Evolutionary conservation across 441 rosid species (phyloP).

Genomic region (Aquilaria agallochum): DNA sequence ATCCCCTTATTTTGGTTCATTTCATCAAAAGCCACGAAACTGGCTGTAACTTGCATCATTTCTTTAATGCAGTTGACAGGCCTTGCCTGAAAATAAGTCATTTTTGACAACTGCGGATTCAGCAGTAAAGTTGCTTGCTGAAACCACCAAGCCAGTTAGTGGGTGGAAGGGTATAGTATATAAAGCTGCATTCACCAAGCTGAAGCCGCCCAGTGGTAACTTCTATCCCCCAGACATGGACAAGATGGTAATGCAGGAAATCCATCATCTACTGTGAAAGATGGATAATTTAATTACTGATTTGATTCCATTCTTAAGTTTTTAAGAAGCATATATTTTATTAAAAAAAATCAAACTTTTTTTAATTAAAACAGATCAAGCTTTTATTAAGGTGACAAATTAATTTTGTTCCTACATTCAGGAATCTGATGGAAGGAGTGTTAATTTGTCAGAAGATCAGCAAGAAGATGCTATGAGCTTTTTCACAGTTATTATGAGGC

Average conservation of each 20-base stretch:
- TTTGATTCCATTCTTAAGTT: not conserved
- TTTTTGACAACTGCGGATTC: slow-evolving; percentile 79
- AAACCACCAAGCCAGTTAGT: slow-evolving; percentile 46
- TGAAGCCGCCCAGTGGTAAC: slow-evolving; percentile 79
- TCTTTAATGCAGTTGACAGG: slow-evolving; percentile 61
- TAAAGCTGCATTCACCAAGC: slow-evolving; percentile 64
- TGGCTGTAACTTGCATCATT: not conserved
- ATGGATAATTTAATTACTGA: slow-evolving; percentile 5
- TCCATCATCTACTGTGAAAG: not conserved
- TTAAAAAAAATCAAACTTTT: not conserved
- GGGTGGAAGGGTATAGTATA: slow-evolving; percentile 90
- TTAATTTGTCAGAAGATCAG: slow-evolving; percentile 38
- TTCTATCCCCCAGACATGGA: slow-evolving; percentile 92
- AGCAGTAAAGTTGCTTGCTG: slow-evolving; percentile 61
- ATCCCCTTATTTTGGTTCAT: too few relatives aligned
- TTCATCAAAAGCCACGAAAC: too few relatives aligned
- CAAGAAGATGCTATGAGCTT: slow-evolving; percentile 56
- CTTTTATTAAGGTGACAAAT: not conserved
- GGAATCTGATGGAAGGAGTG: slow-evolving; percentile 75
- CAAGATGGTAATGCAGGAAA: slow-evolving; percentile 44
- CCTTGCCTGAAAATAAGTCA: slow-evolving; percentile 68
- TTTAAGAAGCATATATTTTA: not conserved
- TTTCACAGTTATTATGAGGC: slow-evolving; percentile 69
- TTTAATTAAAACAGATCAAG: not conserved
- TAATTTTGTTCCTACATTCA: slow-evolving; percentile 23